Base-by-base conservation (phyloP, 2,329 filamentous ascomycete genomes). In the Exophiala sp. region DNA sequence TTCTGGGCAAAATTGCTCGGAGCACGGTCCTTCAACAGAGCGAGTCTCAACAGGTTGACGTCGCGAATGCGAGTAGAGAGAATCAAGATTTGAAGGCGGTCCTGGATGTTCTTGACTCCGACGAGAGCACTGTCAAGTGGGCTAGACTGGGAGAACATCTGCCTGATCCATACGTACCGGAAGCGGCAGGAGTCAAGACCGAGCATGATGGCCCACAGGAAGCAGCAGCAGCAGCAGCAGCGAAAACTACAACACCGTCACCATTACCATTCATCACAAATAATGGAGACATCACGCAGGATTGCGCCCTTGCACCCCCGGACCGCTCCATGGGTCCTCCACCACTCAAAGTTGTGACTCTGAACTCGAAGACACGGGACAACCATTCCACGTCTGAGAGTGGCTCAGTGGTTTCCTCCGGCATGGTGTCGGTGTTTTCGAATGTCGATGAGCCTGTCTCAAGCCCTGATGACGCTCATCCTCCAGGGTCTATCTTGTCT, bases 1-100 rank as follows among this genome's bases (percentile, higher is more conserved):
- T 90, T 55, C 75, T 95, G 3, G 85, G 87, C 1, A 78, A 78
- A 44, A 84, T 95, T 62, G 88, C 87, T 1, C 55, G 36, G 21
- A 49, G 54, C 43, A 60, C 57, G 9, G 24, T 47, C 14, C 32
- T 54, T 6, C 40, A 57, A 7, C n/a, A 45, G 11, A 14, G 9
- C n/a, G 7, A 11, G 21, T 12, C 20, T n/a, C 18, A 29, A 29
- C 14, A 42, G 14, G 32, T 11, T 35, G 33, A 18, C 39, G 43
- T n/a, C 8, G 20, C 42, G 11, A 14, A 11, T 9, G 16, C 32
- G 10, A 11, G 18, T 42, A n/a, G 33, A 14, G 41, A 38, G 11
- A 46, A 11, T n/a, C 48, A 32, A 21, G 18, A 41, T 5, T 33
- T 50, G 12, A 38, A 48, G 20, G 47, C 29, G 21, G 43, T 20